phyloP scores from a whole-genome alignment of 257 asterid species.

The Datura wrightii region DNA sequence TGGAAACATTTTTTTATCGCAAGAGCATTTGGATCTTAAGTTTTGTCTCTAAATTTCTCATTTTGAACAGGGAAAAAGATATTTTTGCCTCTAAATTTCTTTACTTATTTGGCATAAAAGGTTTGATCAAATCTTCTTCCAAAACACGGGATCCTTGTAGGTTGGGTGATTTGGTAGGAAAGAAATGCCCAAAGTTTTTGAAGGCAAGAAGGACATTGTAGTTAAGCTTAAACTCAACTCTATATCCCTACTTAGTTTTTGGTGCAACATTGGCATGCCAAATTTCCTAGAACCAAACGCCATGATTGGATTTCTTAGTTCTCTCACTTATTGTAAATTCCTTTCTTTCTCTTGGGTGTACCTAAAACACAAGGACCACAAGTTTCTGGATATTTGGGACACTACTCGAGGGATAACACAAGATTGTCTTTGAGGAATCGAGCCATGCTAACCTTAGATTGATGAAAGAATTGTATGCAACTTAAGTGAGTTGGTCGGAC shows the following conservation, averaged over 20 bases:
- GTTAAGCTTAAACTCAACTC: constrained; percentile 10
- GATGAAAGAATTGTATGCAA: neutral
- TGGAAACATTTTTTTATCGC: constrained; percentile 17
- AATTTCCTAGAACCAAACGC: neutral
- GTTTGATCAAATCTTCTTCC: neutral
- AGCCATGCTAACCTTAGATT: neutral
- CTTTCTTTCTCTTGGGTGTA: constrained; percentile 6
- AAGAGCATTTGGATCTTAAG: neutral
- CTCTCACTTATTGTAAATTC: neutral
- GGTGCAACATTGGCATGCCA: neutral
- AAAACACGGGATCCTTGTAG: neutral
- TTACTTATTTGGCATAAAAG: neutral
- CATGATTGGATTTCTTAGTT: constrained; percentile 11
- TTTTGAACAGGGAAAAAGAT: neutral
- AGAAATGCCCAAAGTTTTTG: neutral
- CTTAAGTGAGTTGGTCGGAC: no score
- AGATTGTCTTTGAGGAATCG: neutral
- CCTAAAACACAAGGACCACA: neutral
- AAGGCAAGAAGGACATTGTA: neutral
- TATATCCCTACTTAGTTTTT: neutral
- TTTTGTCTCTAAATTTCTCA: neutral
- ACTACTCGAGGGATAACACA: neutral
- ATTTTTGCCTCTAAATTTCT: neutral
- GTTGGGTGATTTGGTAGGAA: constrained; percentile 1
- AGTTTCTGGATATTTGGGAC: neutral